These are phyloP conservation scores for Rhodocollybia butyracea DNA, from an alignment of 768 basidiomycete genomes.

Conservation along the genomic window DNA sequence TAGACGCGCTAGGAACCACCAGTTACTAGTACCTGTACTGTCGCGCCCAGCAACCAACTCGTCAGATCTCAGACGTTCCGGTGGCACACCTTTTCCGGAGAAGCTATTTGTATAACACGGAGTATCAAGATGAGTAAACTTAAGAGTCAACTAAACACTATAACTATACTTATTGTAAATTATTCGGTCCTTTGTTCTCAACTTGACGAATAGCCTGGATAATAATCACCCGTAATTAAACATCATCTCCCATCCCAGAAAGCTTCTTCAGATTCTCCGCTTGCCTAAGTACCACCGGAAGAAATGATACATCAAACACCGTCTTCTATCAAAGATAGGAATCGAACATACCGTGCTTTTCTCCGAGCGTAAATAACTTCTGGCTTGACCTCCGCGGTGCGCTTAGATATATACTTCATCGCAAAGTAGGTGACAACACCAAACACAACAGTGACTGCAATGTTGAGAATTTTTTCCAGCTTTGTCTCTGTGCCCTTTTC, in stretches of 20 bases:
- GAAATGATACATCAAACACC: not conserved
- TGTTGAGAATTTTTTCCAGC: not conserved
- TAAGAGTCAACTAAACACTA: no score
- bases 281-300: not conserved
- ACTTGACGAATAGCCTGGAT: not conserved
- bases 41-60: no score
- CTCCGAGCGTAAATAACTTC: conserved; percentile 5
- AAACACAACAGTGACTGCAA: not conserved
- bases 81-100: no score
- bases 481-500: not conserved
- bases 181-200: no score
- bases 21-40: no score
- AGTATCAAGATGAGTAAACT: no score
- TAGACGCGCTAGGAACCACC: no score
- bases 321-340: no score
- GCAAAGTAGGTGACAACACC: not conserved
- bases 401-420: not conserved
- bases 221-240: not conserved
- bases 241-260: not conserved
- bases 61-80: no score
- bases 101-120: no score
- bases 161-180: no score
- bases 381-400: not conserved
- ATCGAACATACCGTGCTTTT: not conserved
- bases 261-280: not conserved